Percentiles rank a stretch among this genome's conserved stretches.
Evolutionary conservation across 371 early-diverging fungal genomes (phyloP).

Genomic region (Thermomucor indicae-seudaticae): DNA sequence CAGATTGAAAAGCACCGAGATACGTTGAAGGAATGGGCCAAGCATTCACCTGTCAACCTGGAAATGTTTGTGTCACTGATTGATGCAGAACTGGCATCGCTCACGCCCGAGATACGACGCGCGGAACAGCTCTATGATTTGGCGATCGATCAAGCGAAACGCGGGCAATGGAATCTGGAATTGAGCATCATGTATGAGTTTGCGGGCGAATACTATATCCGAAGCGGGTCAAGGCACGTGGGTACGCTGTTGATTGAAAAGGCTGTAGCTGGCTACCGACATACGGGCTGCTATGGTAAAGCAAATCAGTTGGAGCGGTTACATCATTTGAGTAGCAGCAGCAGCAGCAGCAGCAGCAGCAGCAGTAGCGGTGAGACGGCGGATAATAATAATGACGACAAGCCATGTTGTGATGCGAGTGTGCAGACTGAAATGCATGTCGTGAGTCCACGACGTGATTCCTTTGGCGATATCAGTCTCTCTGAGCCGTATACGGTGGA

Average conservation of each 20-base stretch:
- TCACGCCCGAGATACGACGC: slow-evolving; percentile 14
- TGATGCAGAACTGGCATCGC: slow-evolving; percentile 39
- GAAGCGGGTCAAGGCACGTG: slow-evolving; percentile 21
- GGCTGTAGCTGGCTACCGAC: slow-evolving; percentile 25
- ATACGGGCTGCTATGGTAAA: slow-evolving; percentile 36
- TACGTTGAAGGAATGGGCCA: slow-evolving; percentile 28
- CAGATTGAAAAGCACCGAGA: slow-evolving; percentile 15
- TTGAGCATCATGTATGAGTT: slow-evolving; percentile 32
- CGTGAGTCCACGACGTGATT: slow-evolving; percentile 8
- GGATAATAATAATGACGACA: background rate
- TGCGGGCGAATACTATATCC: slow-evolving; percentile 32
- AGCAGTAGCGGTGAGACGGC: background rate
- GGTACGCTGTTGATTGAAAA: slow-evolving; percentile 28
- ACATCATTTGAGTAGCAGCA: slow-evolving; percentile 3
- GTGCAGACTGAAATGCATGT: slow-evolving; percentile 29
- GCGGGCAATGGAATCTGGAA: slow-evolving; percentile 33
- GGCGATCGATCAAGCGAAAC: slow-evolving; percentile 33
- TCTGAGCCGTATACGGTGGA: slow-evolving; percentile 16
- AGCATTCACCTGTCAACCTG: slow-evolving; percentile 29
- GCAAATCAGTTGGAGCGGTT: slow-evolving; percentile 18
- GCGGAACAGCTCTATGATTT: slow-evolving; percentile 31
- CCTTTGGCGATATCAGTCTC: slow-evolving; percentile 22
- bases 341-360: background rate
- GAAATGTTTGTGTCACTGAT: slow-evolving; percentile 30
- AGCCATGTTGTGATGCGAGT: slow-evolving; percentile 3